Evolutionary conservation across 805 yeast species (phyloP), one percentile per base, ranked within the genome.

Genomic region (Kockiozyma suomiensis): DNA sequence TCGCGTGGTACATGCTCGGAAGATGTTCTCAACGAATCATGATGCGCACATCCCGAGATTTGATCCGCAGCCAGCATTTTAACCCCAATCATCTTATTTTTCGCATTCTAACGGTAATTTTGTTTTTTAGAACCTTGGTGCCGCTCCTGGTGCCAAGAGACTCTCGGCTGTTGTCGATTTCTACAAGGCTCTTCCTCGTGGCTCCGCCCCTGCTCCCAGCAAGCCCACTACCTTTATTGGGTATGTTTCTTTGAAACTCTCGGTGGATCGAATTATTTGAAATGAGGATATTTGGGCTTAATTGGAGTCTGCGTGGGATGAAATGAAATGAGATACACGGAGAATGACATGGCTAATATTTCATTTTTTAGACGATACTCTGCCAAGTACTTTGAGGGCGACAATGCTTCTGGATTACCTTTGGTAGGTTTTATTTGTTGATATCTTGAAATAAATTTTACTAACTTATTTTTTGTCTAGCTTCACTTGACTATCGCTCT

Each of bases 101-200:
- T 17, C 13, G 49, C 32, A 10, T 25, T 25, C 50, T 52, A 30
- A 43, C 43, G 38, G 33, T 17, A 33, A 28, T 51, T 32, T n/a
- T 52, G 21, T 42, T 35, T 30, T 42, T 21, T 75, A 86, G 87
- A 92, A 90, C 87, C 81, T 94, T 69, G 96, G 97, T 62, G 83
- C 96, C 64, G 90, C 91, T 80, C 97, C 97, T 73, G 88, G 93
- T 72, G 98, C 98, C 70, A 90, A 90, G 84, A 90, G 96, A 81
- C 90, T 94, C 87, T 87, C 90, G 69, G 88, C 89, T 76, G 96
- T 93, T 72, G 97, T 93, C 71, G 82, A 89, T 67, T 92, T 94
- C 85, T 93, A 93, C 88, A 89, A 93, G 81, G 86, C 90, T 70
- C 85, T 93, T 72, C 99, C 99, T 74, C 92, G 90, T 75, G 98